Conservation (phyloP, 139 green algal genomes). For the Parachlorella kessleri region DNA sequence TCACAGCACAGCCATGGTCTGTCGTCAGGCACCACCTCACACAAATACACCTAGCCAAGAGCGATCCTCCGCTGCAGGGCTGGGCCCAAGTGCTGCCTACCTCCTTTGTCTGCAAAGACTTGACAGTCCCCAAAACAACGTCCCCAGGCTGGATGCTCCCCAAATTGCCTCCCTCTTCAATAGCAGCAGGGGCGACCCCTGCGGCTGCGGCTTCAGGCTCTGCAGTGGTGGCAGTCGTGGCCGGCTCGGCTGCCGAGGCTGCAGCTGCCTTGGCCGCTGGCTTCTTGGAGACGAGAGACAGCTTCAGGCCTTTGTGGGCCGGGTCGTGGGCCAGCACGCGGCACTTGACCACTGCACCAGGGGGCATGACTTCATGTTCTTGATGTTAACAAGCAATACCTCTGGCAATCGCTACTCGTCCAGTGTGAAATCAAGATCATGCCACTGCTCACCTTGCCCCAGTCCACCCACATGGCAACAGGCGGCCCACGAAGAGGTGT, state of each 20-base stretch:
- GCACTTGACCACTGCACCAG: constrained; percentile 38
- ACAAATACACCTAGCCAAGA: too few species aligned
- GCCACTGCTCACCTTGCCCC: too few species aligned
- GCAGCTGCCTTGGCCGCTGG: not conserved
- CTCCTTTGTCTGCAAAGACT: constrained; percentile 22
- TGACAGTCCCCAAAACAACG: constrained; percentile 47
- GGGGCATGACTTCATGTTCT: too few species aligned
- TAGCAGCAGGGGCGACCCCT: not conserved
- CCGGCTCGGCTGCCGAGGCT: not conserved
- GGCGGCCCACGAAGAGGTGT: too few species aligned
- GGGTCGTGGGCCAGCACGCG: constrained; percentile 52
- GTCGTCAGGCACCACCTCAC: too few species aligned
- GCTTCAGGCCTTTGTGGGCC: constrained; percentile 40
- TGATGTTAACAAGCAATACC: too few species aligned
- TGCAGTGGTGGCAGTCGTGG: not conserved
- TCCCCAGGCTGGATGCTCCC: constrained; percentile 55
- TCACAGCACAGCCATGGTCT: too few species aligned
- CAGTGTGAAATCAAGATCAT: too few species aligned
- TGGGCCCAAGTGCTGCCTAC: not conserved
- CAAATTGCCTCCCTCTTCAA: constrained; percentile 28
- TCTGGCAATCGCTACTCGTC: too few species aligned
- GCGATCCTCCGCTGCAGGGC: too few species aligned
- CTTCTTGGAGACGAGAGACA: constrained; percentile 41
- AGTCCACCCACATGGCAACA: too few species aligned
- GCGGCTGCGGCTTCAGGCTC: constrained; percentile 27